Evolutionary conservation across 2,329 filamentous ascomycete genomes (phyloP).

Genomic region (Penicillium aurantiogriseum): DNA sequence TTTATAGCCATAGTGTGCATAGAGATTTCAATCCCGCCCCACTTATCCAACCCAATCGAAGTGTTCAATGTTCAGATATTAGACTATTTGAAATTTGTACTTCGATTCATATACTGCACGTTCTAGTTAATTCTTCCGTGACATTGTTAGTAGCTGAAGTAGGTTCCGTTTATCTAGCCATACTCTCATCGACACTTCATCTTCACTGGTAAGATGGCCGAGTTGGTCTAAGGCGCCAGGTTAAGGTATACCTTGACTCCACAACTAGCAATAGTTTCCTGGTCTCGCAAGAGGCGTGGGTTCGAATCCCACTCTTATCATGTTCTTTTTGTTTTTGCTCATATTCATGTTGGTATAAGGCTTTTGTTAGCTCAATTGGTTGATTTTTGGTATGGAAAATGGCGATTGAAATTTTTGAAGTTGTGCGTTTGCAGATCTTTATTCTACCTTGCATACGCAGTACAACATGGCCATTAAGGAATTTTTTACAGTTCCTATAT

Average conservation of each 20-base stretch:
- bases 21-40: no score
- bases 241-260: constrained; percentile 31
- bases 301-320: constrained; percentile 12
- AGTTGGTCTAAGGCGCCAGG: constrained; percentile 36
- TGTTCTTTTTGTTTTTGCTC: not conserved
- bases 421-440: not conserved
- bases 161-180: not conserved
- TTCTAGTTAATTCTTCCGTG: no score
- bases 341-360: not conserved
- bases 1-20: no score
- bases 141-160: no score
- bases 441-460: no score
- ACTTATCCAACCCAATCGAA: no score
- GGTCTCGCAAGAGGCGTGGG: constrained; percentile 9
- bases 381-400: not conserved
- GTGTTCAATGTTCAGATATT: no score
- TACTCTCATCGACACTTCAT: rapidly evolving
- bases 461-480: no score
- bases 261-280: constrained; percentile 11
- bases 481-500: not conserved
- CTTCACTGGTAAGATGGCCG: constrained; percentile 29
- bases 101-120: no score
- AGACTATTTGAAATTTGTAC: no score
- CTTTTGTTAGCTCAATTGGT: not conserved
- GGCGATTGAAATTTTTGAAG: not conserved